Evolutionary conservation across 345 rosid genomes (phyloP).

Genomic region (Eutrema heterophyllum): DNA sequence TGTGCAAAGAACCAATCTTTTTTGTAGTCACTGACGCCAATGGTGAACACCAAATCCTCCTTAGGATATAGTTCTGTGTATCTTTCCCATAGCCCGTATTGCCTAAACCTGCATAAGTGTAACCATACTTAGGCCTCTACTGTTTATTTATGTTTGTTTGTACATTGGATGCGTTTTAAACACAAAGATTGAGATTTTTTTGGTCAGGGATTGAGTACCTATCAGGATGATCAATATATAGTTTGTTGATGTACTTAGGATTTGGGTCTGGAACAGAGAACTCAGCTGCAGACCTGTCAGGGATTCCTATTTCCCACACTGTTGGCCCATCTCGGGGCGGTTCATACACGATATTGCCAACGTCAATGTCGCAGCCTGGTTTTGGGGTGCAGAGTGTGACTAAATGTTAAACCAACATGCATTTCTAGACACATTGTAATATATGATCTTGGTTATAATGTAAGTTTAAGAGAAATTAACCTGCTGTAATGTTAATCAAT

Average conservation of each 20-base stretch:
- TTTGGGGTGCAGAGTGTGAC: neutral
- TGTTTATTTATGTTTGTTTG: neutral
- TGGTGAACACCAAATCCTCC: slow-evolving; percentile 55
- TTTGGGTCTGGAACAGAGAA: slow-evolving; percentile 76
- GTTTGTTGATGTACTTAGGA: slow-evolving; percentile 54
- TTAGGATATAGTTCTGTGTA: slow-evolving; percentile 61
- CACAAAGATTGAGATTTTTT: neutral
- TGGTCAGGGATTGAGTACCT: slow-evolving; percentile 34
- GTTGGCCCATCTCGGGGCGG: slow-evolving; percentile 86
- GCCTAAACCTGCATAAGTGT: slow-evolving; percentile 53
- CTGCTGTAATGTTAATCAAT: slow-evolving; percentile 44
- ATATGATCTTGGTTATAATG: neutral
- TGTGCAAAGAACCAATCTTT: slow-evolving; percentile 91
- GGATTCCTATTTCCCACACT: slow-evolving; percentile 85
- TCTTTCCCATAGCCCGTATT: slow-evolving; percentile 86
- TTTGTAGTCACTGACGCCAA: slow-evolving; percentile 52
- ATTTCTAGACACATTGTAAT: neutral
- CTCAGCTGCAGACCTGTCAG: slow-evolving; percentile 70
- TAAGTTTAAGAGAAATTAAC: slow-evolving; percentile 26
- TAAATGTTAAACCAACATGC: neutral
- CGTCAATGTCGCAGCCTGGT: slow-evolving; percentile 48
- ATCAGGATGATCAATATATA: slow-evolving; percentile 64
- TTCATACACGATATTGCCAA: slow-evolving; percentile 48
- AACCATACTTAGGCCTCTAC: neutral
- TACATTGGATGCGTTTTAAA: neutral